A percentile compares a stretch with the other conserved stretches of the same genome.
phyloP scores from a whole-genome alignment of 805 yeast species.

The Metschnikowia kofuensis region DNA sequence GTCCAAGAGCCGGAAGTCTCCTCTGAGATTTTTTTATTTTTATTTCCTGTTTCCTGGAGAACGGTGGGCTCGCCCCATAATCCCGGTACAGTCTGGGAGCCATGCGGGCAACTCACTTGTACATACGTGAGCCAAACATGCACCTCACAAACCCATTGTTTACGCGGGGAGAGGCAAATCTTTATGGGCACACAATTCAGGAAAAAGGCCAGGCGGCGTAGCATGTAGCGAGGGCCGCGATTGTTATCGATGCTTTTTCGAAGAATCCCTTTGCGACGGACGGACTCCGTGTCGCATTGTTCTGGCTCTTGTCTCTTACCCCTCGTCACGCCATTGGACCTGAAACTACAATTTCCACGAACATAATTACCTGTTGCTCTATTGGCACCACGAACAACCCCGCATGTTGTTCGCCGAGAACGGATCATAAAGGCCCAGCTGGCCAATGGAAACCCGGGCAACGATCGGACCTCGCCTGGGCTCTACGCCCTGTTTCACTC shows the following conservation, averaged over 20 bases:
- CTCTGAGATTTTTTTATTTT: too few species aligned
- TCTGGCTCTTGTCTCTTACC: not conserved
- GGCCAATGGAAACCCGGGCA: not conserved
- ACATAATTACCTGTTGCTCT: not conserved
- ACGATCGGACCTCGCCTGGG: constrained; percentile 4
- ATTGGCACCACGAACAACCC: not conserved
- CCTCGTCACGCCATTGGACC: not conserved
- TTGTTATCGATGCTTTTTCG: not conserved
- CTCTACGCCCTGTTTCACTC: constrained; percentile 7
- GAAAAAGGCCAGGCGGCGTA: not conserved
- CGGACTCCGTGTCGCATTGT: not conserved
- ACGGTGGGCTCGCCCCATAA: not conserved
- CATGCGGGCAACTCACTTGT: constrained; percentile 3
- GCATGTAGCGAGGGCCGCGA: not conserved
- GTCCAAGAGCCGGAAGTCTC: not conserved
- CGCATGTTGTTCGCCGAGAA: constrained; percentile 4
- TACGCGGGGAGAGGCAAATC: constrained; percentile 6
- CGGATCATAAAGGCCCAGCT: not conserved
- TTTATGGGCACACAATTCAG: not conserved
- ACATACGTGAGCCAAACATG: constrained; percentile 1
- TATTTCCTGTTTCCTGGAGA: constrained; percentile 2
- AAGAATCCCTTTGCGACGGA: not conserved
- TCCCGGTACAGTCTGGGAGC: not conserved
- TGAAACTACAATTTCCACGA: not conserved
- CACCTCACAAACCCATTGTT: constrained; percentile 1